Percentiles rank a stretch among this genome's conserved stretches.
Evolutionary conservation across 1,284 basidiomycete species (phyloP).

Genomic region (Tetrapyrgos nigripes): DNA sequence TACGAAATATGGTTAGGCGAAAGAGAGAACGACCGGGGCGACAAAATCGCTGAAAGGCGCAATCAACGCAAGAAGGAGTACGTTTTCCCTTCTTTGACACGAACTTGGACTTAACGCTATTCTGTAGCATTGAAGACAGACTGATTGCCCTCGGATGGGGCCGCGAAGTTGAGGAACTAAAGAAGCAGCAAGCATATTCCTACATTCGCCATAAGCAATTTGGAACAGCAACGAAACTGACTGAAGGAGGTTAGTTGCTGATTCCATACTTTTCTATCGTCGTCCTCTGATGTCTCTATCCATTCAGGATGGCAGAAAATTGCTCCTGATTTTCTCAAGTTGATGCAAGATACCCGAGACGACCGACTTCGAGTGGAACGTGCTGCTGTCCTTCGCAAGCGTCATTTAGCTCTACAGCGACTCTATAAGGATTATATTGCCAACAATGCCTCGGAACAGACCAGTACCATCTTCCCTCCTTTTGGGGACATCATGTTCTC

Average conservation of each 20-base stretch:
- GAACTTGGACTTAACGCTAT: neutral
- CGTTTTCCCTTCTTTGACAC: neutral
- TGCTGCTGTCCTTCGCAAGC: too few species aligned
- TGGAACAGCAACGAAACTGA: neutral
- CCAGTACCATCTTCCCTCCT: neutral
- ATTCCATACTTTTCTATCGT: neutral
- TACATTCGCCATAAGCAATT: neutral
- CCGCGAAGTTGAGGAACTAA: neutral
- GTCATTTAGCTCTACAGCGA: neutral
- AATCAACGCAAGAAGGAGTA: neutral
- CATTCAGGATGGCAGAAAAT: neutral
- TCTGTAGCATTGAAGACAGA: neutral
- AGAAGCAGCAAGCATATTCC: neutral
- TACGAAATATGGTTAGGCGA: neutral
- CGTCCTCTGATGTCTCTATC: neutral
- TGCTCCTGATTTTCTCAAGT: neutral
- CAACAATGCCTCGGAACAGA: neutral
- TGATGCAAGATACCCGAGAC: too few species aligned
- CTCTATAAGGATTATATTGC: neutral
- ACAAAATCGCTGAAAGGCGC: neutral
- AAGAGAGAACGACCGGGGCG: neutral
- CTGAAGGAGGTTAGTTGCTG: neutral
- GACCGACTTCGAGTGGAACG: too few species aligned
- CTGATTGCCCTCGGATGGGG: constrained; percentile 4
- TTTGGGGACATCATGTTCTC: neutral